A percentile compares a stretch with the other conserved stretches of the same genome.
phyloP scores from a whole-genome alignment of 352 stramenopile species.

The Pythium guiyangense region DNA sequence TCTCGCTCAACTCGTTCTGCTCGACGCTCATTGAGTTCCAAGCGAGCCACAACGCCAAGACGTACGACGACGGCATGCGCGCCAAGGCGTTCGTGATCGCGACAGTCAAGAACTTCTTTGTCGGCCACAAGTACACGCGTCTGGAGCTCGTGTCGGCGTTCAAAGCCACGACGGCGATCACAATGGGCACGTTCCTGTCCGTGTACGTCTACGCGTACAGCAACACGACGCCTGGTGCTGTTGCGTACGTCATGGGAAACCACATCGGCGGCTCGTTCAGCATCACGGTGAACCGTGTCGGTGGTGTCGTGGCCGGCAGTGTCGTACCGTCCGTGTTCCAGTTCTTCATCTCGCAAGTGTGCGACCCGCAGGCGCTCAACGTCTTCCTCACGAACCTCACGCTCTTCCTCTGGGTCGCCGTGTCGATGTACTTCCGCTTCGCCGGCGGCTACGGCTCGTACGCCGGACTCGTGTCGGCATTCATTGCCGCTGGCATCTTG shows the following conservation, averaged over 20 bases:
- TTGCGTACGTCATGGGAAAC: constrained; percentile 49
- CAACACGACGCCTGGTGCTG: constrained; percentile 27
- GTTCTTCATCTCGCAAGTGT: too few relatives aligned
- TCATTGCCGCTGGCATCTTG: constrained; percentile 59
- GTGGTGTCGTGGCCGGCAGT: too few relatives aligned
- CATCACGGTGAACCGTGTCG: constrained; percentile 47
- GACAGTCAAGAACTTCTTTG: constrained; percentile 26
- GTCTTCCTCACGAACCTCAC: too few relatives aligned
- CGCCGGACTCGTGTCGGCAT: too few relatives aligned
- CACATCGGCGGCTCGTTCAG: constrained; percentile 57
- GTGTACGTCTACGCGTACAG: constrained; percentile 46
- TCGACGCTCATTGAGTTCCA: constrained; percentile 38
- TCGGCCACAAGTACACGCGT: constrained; percentile 22
- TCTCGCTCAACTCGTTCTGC: too few relatives aligned
- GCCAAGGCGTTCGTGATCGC: constrained; percentile 11
- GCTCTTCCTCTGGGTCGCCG: too few relatives aligned
- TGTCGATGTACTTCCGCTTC: constrained; percentile 69
- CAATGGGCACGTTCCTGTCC: constrained; percentile 27
- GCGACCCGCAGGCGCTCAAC: too few relatives aligned
- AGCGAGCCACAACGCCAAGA: constrained; percentile 27
- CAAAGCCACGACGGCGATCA: constrained; percentile 30
- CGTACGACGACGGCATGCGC: constrained; percentile 21
- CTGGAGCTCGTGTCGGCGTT: constrained; percentile 29
- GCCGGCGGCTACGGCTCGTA: constrained; percentile 51
- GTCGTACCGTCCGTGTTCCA: too few relatives aligned